Conservation (phyloP, 2,329 filamentous ascomycete genomes). For the Talaromyces islandicus region DNA sequence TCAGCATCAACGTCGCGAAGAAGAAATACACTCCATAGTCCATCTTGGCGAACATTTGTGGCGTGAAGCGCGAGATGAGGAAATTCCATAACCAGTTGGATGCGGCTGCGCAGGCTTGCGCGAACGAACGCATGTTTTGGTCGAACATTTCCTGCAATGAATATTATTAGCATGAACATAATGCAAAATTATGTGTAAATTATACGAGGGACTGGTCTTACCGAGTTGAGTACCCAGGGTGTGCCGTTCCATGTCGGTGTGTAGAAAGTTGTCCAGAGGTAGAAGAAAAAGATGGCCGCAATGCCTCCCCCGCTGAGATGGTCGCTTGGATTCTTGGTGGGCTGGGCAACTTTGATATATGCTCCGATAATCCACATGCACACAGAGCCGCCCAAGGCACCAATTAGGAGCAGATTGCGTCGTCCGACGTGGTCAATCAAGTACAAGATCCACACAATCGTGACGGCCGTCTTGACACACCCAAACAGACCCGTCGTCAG, state of each 20-base stretch:
- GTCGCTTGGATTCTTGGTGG: constrained; percentile 19
- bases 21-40: constrained; percentile 58
- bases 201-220: background rate
- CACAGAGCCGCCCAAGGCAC: constrained; percentile 54
- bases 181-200: background rate
- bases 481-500: constrained; percentile 72
- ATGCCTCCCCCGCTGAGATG: constrained; percentile 25
- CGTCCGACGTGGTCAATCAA: constrained; percentile 62
- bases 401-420: constrained; percentile 59
- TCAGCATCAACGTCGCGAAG: constrained; percentile 56
- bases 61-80: constrained; percentile 16
- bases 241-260: constrained; percentile 68
- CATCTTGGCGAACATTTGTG: constrained; percentile 24
- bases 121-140: constrained; percentile 58
- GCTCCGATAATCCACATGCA: constrained; percentile 34
- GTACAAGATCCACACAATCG: constrained; percentile 63
- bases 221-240: constrained; percentile 66
- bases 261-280: constrained; percentile 68
- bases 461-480: constrained; percentile 65
- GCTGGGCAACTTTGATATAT: constrained; percentile 31
- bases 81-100: constrained; percentile 15
- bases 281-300: constrained; percentile 59
- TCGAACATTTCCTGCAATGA: constrained; percentile 57
- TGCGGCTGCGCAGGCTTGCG: constrained; percentile 56
- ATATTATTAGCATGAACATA: background rate